A percentile compares a stretch with the other conserved stretches of the same genome.
phyloP scores from a whole-genome alignment of 2,329 filamentous ascomycete species.

The Aspergillus pseudotamarii region DNA sequence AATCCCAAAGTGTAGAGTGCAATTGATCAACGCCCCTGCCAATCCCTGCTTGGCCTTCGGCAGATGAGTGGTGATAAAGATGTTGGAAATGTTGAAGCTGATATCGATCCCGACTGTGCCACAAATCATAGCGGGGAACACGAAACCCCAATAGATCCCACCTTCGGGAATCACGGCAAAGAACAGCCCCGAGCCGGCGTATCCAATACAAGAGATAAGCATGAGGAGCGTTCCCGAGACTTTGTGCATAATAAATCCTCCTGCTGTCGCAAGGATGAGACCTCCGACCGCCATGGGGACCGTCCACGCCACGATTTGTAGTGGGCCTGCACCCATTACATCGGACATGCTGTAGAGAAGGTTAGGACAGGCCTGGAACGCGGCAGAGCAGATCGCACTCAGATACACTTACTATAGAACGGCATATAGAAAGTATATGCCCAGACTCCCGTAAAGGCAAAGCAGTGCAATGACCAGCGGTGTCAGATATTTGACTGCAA shows the following conservation, averaged over 20 bases:
- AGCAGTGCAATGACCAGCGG: slow-evolving; percentile 64
- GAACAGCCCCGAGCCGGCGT: slow-evolving; percentile 60
- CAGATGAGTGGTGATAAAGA: slow-evolving; percentile 75
- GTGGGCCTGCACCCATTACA: slow-evolving; percentile 60
- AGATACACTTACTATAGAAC: slow-evolving; percentile 62
- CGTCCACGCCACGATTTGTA: slow-evolving; percentile 70
- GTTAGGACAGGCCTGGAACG: not conserved
- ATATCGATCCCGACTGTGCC: slow-evolving; percentile 75
- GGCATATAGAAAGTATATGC: slow-evolving; percentile 70
- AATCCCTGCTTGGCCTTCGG: slow-evolving; percentile 69
- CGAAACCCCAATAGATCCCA: slow-evolving; percentile 70
- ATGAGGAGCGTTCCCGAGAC: slow-evolving; percentile 66
- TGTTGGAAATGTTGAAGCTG: slow-evolving; percentile 72
- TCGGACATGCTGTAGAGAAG: slow-evolving; percentile 58
- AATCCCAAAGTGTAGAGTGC: slow-evolving; percentile 70
- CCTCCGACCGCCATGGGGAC: slow-evolving; percentile 69
- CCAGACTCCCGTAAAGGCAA: slow-evolving; percentile 69
- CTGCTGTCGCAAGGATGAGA: slow-evolving; percentile 63
- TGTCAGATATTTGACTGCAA: slow-evolving; percentile 69
- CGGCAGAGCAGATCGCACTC: too few species aligned
- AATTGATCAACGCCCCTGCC: slow-evolving; percentile 72
- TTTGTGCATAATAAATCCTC: slow-evolving; percentile 69
- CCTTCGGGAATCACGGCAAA: slow-evolving; percentile 65
- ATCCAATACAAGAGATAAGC: slow-evolving; percentile 63
- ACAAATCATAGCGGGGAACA: slow-evolving; percentile 66